Evolutionary conservation across 2,329 filamentous ascomycete species (phyloP).

Genomic region (Phialophora tarda): DNA sequence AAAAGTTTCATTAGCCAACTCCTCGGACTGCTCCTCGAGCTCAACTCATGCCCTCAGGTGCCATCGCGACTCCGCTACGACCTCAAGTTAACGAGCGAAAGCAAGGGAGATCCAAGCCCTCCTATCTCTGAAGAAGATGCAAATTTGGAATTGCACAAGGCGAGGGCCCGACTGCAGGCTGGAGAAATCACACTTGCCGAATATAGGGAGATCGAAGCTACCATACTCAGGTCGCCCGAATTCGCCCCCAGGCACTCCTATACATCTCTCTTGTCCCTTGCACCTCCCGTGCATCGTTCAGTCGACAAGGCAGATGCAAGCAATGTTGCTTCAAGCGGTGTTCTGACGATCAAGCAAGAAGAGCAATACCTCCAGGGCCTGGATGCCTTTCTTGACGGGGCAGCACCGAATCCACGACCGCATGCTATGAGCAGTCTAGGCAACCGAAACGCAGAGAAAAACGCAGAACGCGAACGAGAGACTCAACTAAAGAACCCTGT

Average conservation of each 20-base stretch:
- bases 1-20: conserved; percentile 67
- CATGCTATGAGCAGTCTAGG: conserved; percentile 50
- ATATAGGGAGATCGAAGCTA: conserved; percentile 49
- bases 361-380: conserved; percentile 50
- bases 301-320: conserved; percentile 18
- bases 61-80: conserved; percentile 76
- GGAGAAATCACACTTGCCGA: conserved; percentile 46
- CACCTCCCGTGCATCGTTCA: conserved; percentile 6
- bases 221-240: conserved; percentile 47
- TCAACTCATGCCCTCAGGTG: conserved; percentile 84
- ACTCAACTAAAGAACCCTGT: conserved; percentile 76
- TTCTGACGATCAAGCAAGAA: conserved; percentile 53
- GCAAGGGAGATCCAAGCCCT: conserved; percentile 46
- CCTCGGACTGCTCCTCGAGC: conserved; percentile 83
- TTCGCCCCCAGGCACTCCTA: conserved; percentile 48
- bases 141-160: conserved; percentile 47
- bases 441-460: conserved; percentile 53
- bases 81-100: conserved; percentile 56
- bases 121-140: conserved; percentile 32
- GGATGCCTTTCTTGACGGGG: conserved; percentile 45
- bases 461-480: conserved; percentile 61
- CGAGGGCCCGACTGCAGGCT: conserved; percentile 46
- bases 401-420: conserved; percentile 31
- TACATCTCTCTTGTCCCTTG: conserved; percentile 23
- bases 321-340: conserved; percentile 45